These are phyloP conservation scores for Trichoderma hamatum DNA, from an alignment of 2,329 filamentous ascomycete genomes.

Conservation along the genomic window DNA sequence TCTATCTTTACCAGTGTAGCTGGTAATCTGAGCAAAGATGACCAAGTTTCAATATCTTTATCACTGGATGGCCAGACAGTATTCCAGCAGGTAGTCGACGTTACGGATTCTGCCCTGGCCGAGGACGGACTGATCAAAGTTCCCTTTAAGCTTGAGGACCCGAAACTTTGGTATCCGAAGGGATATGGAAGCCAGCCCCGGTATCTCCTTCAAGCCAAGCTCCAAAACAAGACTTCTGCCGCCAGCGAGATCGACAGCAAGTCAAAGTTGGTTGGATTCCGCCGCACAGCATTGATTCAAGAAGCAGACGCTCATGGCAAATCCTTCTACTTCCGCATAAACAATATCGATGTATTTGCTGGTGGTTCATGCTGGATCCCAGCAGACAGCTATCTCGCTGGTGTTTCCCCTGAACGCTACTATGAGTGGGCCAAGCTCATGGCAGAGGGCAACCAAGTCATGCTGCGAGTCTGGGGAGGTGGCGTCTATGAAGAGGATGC, in stretches of 20 bases:
- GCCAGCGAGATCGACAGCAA: neutral
- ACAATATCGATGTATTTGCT: slow-evolving; percentile 72
- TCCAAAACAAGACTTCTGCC: neutral
- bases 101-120: neutral
- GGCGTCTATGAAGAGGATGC: slow-evolving; percentile 59
- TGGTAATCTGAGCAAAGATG: slow-evolving; percentile 35
- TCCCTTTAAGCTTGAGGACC: slow-evolving; percentile 42
- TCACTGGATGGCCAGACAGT: slow-evolving; percentile 29
- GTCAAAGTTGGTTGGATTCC: slow-evolving; percentile 64
- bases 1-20: slow-evolving; percentile 44
- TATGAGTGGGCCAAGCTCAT: slow-evolving; percentile 56
- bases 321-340: slow-evolving; percentile 75
- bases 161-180: slow-evolving; percentile 38
- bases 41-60: slow-evolving; percentile 36
- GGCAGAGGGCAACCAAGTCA: slow-evolving; percentile 52
- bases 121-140: slow-evolving; percentile 15
- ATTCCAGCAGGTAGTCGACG: slow-evolving; percentile 26
- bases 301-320: slow-evolving; percentile 63
- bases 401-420: slow-evolving; percentile 64
- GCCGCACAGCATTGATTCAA: slow-evolving; percentile 61
- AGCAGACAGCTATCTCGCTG: slow-evolving; percentile 73
- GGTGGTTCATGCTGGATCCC: slow-evolving; percentile 81
- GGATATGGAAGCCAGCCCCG: slow-evolving; percentile 28
- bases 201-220: slow-evolving; percentile 17
- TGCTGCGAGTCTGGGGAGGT: slow-evolving; percentile 37